Base-by-base conservation (phyloP, 2,329 filamentous ascomycete species). In the Curvularia hawaiiensis region DNA sequence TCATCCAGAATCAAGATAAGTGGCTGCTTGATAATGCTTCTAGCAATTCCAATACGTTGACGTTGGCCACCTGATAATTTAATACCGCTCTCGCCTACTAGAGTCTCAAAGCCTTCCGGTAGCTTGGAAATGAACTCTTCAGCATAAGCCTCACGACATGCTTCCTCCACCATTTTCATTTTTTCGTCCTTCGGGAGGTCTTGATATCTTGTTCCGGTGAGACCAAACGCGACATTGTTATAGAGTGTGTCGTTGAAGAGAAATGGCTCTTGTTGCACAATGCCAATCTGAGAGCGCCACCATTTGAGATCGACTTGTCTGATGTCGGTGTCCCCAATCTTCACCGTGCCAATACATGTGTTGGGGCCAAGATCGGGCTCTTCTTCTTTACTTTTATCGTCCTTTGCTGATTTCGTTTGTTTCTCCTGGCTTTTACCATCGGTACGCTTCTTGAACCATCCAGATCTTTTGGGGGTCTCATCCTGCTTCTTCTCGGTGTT, bases 41-140 rank as follows among this genome's bases (percentile, higher is more conserved):
- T 81, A 0, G 89, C 90, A 60, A 92, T 92, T 2, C 90, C 88
- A 24, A 96, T 83, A 5, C 92, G 85, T 72, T 96, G 91, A n/a
- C 90, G 85, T 72, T 96, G 91, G 0, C 92, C 92, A n/a, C 91
- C 90, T 11, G 89, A 92, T 1, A 96, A 79, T 70, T 90, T 91
- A 47, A 89, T 88, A 4, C 91, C 91, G 28, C 84, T 84, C 69
- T 94, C 90, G 1, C 91, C 91, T 1, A 95, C 90, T 9, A 84
- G 76, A 0, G 91, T 92, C 4, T 89, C 83, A 68, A 93, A 93
- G 1, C 86, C 85, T 79, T 90, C 48, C 4, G 75, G 75, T 14
- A 78, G 59, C 49, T 65, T 70, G 8, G 61, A 55, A 38, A 78
- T 75, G 56, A 77, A 78, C 43, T 78, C 75, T 18, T 75, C 70